phyloP scores from a whole-genome alignment of 371 early-diverging fungal species.

The Catenaria anguillulae region DNA sequence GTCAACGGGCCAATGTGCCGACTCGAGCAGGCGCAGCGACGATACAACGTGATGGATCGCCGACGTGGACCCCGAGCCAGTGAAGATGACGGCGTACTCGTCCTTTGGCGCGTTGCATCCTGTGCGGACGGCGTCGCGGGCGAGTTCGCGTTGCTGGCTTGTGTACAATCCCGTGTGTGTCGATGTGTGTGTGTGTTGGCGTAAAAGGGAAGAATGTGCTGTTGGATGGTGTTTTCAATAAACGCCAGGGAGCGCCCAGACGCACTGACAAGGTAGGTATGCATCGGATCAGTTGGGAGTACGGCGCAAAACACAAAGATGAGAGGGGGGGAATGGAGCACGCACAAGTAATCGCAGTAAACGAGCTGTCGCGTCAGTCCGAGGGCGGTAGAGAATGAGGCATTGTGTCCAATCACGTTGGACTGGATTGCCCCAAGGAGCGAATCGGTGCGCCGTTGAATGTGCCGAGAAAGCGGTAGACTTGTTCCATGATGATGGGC shows the following conservation, averaged over 20 bases:
- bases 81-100: background rate
- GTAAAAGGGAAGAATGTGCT: conserved; percentile 9
- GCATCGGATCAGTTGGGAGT: no score
- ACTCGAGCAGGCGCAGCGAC: background rate
- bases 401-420: background rate
- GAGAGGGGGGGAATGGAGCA: no score
- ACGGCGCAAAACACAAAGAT: no score
- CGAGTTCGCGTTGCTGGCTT: background rate
- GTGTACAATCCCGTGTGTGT: background rate
- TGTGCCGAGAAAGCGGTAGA: background rate
- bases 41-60: background rate
- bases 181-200: conserved; percentile 12
- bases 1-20: background rate
- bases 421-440: background rate
- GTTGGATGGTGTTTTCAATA: conserved; percentile 8
- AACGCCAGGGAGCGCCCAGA: conserved; percentile 8
- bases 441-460: background rate
- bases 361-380: background rate
- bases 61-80: background rate
- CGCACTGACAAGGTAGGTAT: conserved; percentile 10
- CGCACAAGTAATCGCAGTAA: background rate
- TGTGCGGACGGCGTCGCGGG: background rate
- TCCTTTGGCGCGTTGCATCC: background rate
- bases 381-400: background rate
- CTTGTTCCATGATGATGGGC: no score